Base-by-base conservation (phyloP, 768 basidiomycete genomes). In the Rhodocollybia butyracea region DNA sequence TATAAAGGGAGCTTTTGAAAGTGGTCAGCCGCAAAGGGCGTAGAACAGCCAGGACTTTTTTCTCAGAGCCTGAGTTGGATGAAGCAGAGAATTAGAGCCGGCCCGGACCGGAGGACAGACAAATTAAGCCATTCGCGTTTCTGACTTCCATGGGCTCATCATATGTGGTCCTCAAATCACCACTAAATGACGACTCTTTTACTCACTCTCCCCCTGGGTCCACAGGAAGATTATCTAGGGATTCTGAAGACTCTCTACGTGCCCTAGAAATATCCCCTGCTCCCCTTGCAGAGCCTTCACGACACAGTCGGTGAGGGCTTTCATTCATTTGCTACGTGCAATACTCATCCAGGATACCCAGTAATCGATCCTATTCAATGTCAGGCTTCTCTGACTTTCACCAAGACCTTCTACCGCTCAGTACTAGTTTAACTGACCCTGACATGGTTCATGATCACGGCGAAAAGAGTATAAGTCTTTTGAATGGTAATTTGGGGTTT, bases 371-470 rank as follows among this genome's bases (percentile, higher is more conserved):
- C 2, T 84, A 86, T 68, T 91, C 89, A 46, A 70, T 86, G 45
- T 77, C 85, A 6, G 86, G 86, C 6, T 92, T 94, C n/a, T n/a
- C n/a, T 67, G 84, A 92, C 60, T 92, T 92, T 61, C 83, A 89
- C 66, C 77, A 78, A 43, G 86, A 90, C 60, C 71, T 94, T 63
- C 73, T 94, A 32, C 93, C 91, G 1, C 75, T 94, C 45, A 89
- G 82, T 57, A 76, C 84, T 10, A 93, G 89, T 65, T 68, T 93
- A 57, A 87, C 88, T 47, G 89, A 91, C 56, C 81, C 84, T 11
- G 84, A 84, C 21, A 68, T 73, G 40, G 65, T 76, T 12, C 69
- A 74, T 38, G 72, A 79, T 41, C 67, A 60, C 30, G 70, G 76
- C 26, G 89, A 91, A 64, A 94, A 91, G 68, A 90, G 71, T 60